Conservation (phyloP, 768 basidiomycete species). For the Lentinula guzmanii region DNA sequence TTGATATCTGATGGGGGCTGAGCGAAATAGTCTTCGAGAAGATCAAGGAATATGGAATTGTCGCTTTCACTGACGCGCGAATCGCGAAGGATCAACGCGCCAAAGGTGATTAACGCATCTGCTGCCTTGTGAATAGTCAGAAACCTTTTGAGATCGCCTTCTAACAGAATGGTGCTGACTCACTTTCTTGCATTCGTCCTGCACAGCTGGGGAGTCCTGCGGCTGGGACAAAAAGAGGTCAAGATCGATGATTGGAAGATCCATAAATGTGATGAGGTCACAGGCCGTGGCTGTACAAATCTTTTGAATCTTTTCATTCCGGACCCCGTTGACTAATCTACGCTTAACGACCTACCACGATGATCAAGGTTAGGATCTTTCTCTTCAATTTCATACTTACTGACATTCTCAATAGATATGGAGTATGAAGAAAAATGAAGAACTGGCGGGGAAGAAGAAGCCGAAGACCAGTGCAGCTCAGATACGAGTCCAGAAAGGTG, state of each 20-base stretch:
- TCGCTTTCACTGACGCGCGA: constrained; percentile 78
- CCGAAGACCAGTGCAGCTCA: constrained; percentile 98
- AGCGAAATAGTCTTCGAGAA: constrained; percentile 90
- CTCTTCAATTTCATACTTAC: background rate
- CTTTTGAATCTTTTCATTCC: background rate
- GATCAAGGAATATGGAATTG: constrained; percentile 78
- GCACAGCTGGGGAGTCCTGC: constrained; percentile 37
- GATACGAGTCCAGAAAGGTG: constrained; percentile 99
- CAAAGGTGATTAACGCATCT: constrained; percentile 74
- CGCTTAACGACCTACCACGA: constrained; percentile 8
- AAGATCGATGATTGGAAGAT: constrained; percentile 73
- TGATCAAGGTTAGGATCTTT: constrained; percentile 14
- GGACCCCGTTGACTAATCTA: constrained; percentile 4
- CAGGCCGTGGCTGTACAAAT: background rate
- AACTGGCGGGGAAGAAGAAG: constrained; percentile 94
- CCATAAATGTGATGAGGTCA: constrained; percentile 18
- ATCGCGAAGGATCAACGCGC: constrained; percentile 83
- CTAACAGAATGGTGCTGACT: background rate
- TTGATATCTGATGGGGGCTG: constrained; percentile 58
- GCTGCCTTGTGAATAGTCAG: constrained; percentile 49
- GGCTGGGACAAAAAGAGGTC: constrained; percentile 57
- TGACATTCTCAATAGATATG: constrained; percentile 66
- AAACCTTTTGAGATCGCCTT: background rate
- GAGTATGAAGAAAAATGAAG: constrained; percentile 99
- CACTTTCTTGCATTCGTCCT: constrained; percentile 65